Base-by-base conservation (phyloP, 306 rosid genomes). In the Cucurbita moschata region DNA sequence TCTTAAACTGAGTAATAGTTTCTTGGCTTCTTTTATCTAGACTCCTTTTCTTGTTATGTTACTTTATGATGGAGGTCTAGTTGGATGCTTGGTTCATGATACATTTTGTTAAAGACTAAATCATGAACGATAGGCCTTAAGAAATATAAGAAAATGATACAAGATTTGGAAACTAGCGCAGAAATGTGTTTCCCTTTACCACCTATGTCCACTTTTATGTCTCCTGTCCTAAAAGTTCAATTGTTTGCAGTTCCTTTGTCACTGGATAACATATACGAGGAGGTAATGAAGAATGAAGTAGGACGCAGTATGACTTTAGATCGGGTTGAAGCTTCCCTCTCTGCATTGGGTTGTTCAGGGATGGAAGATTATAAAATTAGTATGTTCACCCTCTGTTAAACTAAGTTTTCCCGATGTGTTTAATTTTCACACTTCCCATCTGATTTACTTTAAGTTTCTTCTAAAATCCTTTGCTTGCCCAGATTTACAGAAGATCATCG, bases 401-500 rank as follows among this genome's bases (percentile, higher is more conserved):
- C 50, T 64, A 39, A 10, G 50, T 40, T 49, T 49, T 69, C 23
- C 10, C 52, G 18, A 23, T 49, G 23, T 69, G 70, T 70, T 59
- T 62, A 42, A 76, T 74, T 78, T 78, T 75, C 76, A 59, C 81
- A 49, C 23, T 58, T 15, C n/a, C 35, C 38, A 50, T 47, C 19
- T 53, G 63, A 51, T 18, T 55, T 3, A 47, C 56, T 19, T 10
- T 43, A 10, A 10, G 42, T 15, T 68, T 21, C 49, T 49, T 46
- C 55, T 67, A 10, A 44, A 67, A 44, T 10, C 52, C 9, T 47
- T 14, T 57, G n/a, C 42, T 58, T 55, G 7, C 21, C 15, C 92
- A 94, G 99, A 89, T 81, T 79, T 90, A 82, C 87, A 86, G 81
- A 82, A 68, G 77, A 84, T 91, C 77, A 71, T 91, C 12, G 95